These are phyloP conservation scores for Phaeoacremonium minimum DNA, from an alignment of 2,329 filamentous ascomycete genomes.

Conservation along the genomic window DNA sequence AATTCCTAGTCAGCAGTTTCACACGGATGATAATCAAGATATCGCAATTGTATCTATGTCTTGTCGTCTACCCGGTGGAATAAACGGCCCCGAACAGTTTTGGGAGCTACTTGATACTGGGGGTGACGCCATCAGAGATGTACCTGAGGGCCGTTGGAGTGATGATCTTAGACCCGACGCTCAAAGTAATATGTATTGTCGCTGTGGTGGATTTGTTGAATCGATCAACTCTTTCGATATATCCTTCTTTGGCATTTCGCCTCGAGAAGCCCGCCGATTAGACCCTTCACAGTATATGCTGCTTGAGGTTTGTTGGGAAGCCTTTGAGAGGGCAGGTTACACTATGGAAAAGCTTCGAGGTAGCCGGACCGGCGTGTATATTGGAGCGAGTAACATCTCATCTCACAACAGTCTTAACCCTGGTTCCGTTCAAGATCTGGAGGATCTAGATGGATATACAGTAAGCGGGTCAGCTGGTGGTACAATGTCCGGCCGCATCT, in stretches of 20 bases:
- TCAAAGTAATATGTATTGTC: too few species aligned
- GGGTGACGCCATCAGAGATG: too few species aligned
- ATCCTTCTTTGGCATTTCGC: constrained; percentile 19
- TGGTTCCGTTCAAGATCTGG: constrained; percentile 7
- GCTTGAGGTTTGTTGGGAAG: constrained; percentile 15
- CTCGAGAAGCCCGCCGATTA: constrained; percentile 14
- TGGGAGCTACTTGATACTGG: too few species aligned
- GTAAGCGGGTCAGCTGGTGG: constrained; percentile 21
- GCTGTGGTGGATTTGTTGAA: too few species aligned
- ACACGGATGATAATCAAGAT: too few species aligned
- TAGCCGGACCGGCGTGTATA: constrained; percentile 20
- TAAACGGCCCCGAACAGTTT: too few species aligned
- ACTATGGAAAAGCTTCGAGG: constrained; percentile 11
- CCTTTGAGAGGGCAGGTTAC: constrained; percentile 13
- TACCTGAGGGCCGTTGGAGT: too few species aligned
- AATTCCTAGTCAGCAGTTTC: too few species aligned
- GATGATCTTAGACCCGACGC: too few species aligned
- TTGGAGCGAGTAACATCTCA: constrained; percentile 16
- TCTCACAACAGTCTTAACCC: constrained; percentile 15
- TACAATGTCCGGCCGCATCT: constrained; percentile 29
- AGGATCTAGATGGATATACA: constrained; percentile 15
- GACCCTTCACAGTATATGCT: constrained; percentile 6
- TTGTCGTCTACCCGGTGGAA: too few species aligned
- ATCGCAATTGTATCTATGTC: too few species aligned
- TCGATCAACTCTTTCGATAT: too few species aligned